A percentile compares a stretch with the other conserved stretches of the same genome.
Evolutionary conservation across 1,284 basidiomycete species (phyloP).

Genomic region (Thecaphora frezii): DNA sequence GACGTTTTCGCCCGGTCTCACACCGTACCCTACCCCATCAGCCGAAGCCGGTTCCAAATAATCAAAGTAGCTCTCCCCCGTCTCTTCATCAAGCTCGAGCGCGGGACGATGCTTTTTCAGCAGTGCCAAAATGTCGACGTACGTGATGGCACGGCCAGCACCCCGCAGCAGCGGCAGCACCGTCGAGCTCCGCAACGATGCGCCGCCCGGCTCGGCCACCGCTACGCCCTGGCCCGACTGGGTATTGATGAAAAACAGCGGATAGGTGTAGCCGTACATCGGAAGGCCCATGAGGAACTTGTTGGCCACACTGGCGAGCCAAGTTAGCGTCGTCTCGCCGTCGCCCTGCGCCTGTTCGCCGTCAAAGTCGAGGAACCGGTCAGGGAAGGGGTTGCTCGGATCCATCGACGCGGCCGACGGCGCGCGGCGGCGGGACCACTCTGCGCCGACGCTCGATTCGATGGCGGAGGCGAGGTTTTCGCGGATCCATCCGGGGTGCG

Average conservation of each 20-base stretch:
- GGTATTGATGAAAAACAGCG: slow-evolving; percentile 24
- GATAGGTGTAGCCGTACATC: slow-evolving; percentile 33
- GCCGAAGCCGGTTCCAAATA: slow-evolving; percentile 15
- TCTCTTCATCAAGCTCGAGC: slow-evolving; percentile 6
- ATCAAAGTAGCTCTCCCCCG: slow-evolving; percentile 21
- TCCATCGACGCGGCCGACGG: background rate
- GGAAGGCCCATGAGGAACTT: slow-evolving; percentile 35
- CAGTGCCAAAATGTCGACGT: slow-evolving; percentile 8
- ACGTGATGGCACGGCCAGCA: slow-evolving; percentile 19
- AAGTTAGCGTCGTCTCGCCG: background rate
- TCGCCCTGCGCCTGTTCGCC: too few species aligned
- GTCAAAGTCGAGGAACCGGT: background rate
- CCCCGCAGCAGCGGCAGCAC: slow-evolving; percentile 24
- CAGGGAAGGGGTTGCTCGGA: background rate
- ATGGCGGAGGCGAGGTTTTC: slow-evolving; percentile 18
- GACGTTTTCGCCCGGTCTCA: slow-evolving; percentile 19
- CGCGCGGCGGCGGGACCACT: too few species aligned
- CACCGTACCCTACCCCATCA: slow-evolving; percentile 6
- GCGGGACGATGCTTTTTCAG: slow-evolving; percentile 15
- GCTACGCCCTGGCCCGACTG: slow-evolving; percentile 14
- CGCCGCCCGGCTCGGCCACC: slow-evolving; percentile 5
- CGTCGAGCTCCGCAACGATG: slow-evolving; percentile 8
- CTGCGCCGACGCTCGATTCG: background rate
- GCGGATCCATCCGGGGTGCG: slow-evolving; percentile 21
- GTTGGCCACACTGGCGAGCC: background rate